Conservation (phyloP, 2,329 filamentous ascomycete species). For the Fusarium mundagurra region DNA sequence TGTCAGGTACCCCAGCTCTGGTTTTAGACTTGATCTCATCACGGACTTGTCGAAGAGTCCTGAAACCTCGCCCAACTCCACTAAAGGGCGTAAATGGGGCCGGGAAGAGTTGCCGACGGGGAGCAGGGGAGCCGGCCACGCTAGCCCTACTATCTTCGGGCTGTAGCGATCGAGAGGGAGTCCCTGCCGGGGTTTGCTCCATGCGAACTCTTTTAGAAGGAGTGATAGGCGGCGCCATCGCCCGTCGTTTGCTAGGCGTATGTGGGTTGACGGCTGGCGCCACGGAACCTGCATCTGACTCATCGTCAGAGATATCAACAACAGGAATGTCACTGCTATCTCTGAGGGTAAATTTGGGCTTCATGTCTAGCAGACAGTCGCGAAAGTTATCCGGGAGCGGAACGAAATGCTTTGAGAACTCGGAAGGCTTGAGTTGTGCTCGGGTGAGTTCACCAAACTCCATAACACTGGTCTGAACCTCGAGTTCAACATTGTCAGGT, state of each 20-base stretch:
- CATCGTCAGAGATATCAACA: constrained; percentile 54
- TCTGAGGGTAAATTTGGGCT: constrained; percentile 58
- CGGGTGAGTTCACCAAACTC: constrained; percentile 64
- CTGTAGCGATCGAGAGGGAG: constrained; percentile 47
- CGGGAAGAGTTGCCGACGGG: constrained; percentile 36
- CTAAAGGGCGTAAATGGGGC: constrained; percentile 54
- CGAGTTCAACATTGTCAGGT: constrained; percentile 72
- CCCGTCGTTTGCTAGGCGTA: constrained; percentile 46
- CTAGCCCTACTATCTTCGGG: constrained; percentile 49
- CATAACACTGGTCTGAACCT: constrained; percentile 68
- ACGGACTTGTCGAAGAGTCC: constrained; percentile 62
- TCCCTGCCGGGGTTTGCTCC: constrained; percentile 22
- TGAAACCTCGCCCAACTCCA: constrained; percentile 52
- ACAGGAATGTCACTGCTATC: constrained; percentile 49
- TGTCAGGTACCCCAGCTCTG: constrained; percentile 66
- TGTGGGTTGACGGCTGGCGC: constrained; percentile 28
- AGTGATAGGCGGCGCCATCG: constrained; percentile 42
- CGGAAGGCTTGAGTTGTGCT: constrained; percentile 57
- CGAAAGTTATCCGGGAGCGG: constrained; percentile 62
- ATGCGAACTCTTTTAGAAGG: constrained; percentile 49
- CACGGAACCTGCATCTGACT: constrained; percentile 47
- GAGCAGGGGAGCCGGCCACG: constrained; percentile 21
- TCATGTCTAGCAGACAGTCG: constrained; percentile 55
- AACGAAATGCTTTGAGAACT: constrained; percentile 58
- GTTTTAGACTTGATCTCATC: constrained; percentile 64